Base-by-base conservation (phyloP, 192 early-diverging fungal genomes). In the Gryganskiella cystojenkinii region DNA sequence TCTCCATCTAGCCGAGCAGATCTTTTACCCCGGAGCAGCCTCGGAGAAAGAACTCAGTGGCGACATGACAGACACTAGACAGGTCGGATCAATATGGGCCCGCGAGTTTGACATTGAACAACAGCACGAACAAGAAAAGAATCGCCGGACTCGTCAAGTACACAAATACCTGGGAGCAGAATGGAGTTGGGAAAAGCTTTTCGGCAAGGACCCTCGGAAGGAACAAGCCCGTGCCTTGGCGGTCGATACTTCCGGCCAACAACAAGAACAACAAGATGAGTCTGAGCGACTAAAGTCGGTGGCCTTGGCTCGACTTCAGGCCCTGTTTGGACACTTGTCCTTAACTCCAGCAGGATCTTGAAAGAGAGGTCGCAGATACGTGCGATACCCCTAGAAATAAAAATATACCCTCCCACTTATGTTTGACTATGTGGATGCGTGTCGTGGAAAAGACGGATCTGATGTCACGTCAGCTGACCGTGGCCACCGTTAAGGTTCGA, bases 181-280 rank as follows among this genome's bases (percentile, higher is more conserved):
- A 33, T 78, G 74, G 74, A 78, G 57, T 24, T 78, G 74, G 74
- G 74, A 78, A 59, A 68, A 64, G 24, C 17, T 69, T 7, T 78
- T 78, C 53, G 74, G 74, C 27, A 78, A 69, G 34, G 67, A 69
- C 24, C 74, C 74, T 6, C 61, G 74, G n/a, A 46, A 50, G 33
- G 53, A 61, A 35, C 19, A n/a, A 17, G 44, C 46, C 22, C 14
- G 19, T 27, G 17, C 30, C 20, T 19, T 30, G 30, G 35, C 8
- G 7, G 25, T 17, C 19, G 28, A 40, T 56, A n/a, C n/a, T n/a
- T n/a, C n/a, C 9, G 37, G 46, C 13, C n/a, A 54, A 28, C 37
- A 74, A 37, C 61, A 17, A 33, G 13, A 40, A 31, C 5, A 24
- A 44, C 44, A 42, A 4, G 37, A 43, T 19, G 74, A 69, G 45